These are phyloP conservation scores for Closterium sp. DNA, from an alignment of 139 green algal species.

Conservation along the genomic window DNA sequence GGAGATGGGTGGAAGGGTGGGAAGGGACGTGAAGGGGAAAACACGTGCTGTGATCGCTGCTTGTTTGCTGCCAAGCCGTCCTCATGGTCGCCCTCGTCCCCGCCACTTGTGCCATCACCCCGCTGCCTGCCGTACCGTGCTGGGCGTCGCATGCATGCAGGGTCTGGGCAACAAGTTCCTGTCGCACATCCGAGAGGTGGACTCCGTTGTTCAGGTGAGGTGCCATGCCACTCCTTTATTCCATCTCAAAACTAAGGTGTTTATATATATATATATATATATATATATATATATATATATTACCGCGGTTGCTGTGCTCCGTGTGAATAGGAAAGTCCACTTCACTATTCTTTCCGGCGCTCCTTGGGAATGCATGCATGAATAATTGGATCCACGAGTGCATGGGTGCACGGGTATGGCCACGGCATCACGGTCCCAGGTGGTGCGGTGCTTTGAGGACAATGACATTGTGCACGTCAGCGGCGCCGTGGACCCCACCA, in stretches of 20 bases:
- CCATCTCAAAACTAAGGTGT: no score
- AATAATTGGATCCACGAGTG: background rate
- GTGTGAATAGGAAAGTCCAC: no score
- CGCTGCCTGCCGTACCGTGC: no score
- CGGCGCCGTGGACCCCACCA: slow-evolving; percentile 66
- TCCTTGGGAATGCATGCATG: background rate
- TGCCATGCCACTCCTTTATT: no score
- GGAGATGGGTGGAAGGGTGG: slow-evolving; percentile 62
- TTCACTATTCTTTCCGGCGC: no score
- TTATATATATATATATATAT: background rate
- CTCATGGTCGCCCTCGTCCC: no score
- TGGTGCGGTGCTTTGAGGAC: slow-evolving; percentile 97
- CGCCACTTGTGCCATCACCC: no score
- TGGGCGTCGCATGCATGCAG: slow-evolving; percentile 10
- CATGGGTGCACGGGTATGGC: background rate
- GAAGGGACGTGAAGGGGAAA: background rate
- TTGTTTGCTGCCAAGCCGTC: no score
- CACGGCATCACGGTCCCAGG: slow-evolving; percentile 62
- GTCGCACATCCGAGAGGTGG: slow-evolving; percentile 91
- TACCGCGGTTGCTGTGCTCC: no score
- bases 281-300: background rate
- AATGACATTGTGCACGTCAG: slow-evolving; percentile 91
- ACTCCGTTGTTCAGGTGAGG: slow-evolving; percentile 81
- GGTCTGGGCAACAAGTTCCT: slow-evolving; percentile 99
- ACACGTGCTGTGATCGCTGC: no score